Conservation (phyloP, 805 yeast species). For the Komagataella kurtzmanii region DNA sequence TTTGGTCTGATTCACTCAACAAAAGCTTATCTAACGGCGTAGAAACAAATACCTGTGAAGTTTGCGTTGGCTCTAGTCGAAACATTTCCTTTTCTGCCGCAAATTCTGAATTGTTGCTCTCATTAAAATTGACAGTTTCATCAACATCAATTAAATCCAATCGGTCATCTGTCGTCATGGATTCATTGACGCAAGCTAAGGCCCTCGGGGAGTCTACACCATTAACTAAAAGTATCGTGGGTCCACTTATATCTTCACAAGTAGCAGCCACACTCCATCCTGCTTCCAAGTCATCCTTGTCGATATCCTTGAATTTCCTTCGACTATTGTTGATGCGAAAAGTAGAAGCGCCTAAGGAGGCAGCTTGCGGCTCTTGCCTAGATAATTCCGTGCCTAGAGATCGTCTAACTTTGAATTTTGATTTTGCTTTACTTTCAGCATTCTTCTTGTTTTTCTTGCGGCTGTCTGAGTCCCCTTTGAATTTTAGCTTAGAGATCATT, state of each 20-base stretch:
- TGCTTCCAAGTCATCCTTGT: slow-evolving; percentile 7
- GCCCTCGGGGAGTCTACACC: not conserved
- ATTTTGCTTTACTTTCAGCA: not conserved
- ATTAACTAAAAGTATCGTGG: slow-evolving; percentile 9
- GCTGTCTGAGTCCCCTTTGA: slow-evolving; percentile 15
- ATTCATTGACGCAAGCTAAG: not conserved
- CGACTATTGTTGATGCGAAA: slow-evolving; percentile 12
- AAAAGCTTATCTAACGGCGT: slow-evolving; percentile 11
- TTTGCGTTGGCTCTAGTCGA: slow-evolving; percentile 12
- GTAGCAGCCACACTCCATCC: slow-evolving; percentile 17
- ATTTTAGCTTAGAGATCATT: slow-evolving; percentile 19
- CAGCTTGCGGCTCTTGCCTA: not conserved
- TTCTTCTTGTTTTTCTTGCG: slow-evolving; percentile 6
- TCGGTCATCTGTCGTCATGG: slow-evolving; percentile 6
- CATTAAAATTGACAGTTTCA: slow-evolving; percentile 10
- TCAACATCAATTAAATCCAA: slow-evolving; percentile 3
- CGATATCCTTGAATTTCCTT: slow-evolving; percentile 7
- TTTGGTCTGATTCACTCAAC: not conserved
- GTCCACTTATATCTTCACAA: slow-evolving; percentile 13
- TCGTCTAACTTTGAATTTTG: not conserved
- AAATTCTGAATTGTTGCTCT: slow-evolving; percentile 4
- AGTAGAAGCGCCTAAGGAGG: not conserved
- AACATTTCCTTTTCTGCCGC: slow-evolving; percentile 3
- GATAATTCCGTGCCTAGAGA: not conserved
- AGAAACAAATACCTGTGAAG: slow-evolving; percentile 14